Evolutionary conservation across 2,329 filamentous ascomycete species (phyloP), one percentile per base, ranked within the genome.

Genomic region (Lecanicillium sp.): DNA sequence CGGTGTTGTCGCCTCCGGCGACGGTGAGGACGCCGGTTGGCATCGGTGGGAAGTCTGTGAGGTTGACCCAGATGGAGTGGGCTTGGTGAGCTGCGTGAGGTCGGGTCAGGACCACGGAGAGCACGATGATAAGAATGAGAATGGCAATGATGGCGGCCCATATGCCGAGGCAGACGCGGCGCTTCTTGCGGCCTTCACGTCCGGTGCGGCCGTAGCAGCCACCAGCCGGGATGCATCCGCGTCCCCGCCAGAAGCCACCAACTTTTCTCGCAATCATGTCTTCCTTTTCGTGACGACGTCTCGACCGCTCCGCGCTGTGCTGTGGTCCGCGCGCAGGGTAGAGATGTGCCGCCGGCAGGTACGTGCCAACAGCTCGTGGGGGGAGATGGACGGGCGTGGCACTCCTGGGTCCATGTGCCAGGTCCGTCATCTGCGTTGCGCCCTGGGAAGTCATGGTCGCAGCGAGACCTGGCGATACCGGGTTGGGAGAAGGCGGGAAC

Each of bases 11-110:
- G 0, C 89, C 81, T 5, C 84, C 85, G 14, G 86, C 79, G 14
- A 96, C 77, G 0, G 88, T 94, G 52, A 87, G 75, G 15, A 91
- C 76, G 0, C 90, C 91, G 0, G 87, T 91, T 2, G 87, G 88
- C 59, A 96, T 87, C 0, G 90, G 85, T 15, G 90, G 90, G 56
- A 87, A 95, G 43, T 83, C 82, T 1, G 90, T 94, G 52, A 94
- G 64, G 60, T 95, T 95, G 49, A 95, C 73, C 85, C 88, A 96
- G 44, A 72, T 71, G 1, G 71, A 73, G n/a, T 67, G 66, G 8
- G 54, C 44, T 42, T 57, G 55, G n/a, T 54, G 35, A 9, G 55
- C 36, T n/a, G 50, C 27, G 15, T 59, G 56, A 11, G 54, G 55
- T 20, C 59, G 57, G n/a, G 57, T 64, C 36, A 88, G 65, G 1